Evolutionary conservation across 2,329 filamentous ascomycete species (phyloP).

Genomic region (Cryoendolithus antarcticus): DNA sequence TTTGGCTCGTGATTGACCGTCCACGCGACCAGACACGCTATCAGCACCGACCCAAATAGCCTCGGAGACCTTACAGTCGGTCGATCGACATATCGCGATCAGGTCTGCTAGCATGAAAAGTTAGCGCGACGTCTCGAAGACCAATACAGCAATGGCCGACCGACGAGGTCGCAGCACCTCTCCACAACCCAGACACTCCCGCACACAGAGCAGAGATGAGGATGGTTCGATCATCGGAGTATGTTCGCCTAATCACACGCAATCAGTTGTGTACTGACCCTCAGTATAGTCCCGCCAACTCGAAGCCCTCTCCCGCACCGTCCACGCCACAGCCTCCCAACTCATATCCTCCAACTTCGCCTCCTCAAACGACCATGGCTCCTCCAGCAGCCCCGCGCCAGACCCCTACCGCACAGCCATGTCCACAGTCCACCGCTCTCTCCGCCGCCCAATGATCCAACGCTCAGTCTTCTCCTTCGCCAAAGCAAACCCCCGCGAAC

Average conservation of each 20-base stretch:
- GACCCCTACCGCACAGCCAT: constrained; percentile 75
- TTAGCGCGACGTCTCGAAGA: no score
- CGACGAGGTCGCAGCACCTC: constrained; percentile 19
- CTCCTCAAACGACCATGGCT: constrained; percentile 19
- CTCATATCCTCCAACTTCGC: constrained; percentile 47
- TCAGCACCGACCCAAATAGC: no score
- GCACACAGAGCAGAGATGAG: constrained; percentile 5
- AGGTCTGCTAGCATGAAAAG: no score
- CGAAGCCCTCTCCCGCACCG: constrained; percentile 87
- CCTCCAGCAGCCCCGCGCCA: no score
- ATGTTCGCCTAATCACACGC: no score
- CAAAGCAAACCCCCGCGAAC: constrained; percentile 80
- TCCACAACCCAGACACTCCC: constrained; percentile 6
- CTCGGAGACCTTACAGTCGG: no score
- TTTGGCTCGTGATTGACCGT: no score
- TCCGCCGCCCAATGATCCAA: constrained; percentile 72
- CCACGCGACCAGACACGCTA: no score
- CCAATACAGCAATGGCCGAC: constrained; percentile 14
- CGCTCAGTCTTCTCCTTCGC: constrained; percentile 85
- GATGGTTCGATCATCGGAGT: constrained; percentile 7
- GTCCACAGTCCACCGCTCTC: constrained; percentile 76
- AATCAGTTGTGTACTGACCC: no score
- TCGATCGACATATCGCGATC: no score
- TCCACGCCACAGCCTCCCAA: constrained; percentile 84
- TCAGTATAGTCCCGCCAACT: constrained; percentile 84